A percentile compares a stretch with the other conserved stretches of the same genome.
Conservation (phyloP, 2,329 filamentous ascomycete genomes). For the Neocucurbitaria cava region DNA sequence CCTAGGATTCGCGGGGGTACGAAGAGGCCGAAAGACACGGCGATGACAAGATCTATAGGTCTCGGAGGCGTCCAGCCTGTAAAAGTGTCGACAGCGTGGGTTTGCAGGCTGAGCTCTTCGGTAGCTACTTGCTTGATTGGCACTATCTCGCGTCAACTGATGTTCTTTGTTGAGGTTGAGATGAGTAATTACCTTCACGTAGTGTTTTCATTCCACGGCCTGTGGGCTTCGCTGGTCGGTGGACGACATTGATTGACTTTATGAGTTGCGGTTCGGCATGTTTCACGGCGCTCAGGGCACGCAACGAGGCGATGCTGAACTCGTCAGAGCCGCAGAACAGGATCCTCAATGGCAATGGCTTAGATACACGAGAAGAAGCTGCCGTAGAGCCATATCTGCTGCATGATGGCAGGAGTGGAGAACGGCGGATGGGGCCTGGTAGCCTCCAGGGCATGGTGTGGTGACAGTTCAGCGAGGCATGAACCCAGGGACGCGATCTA, state of each 20-base stretch:
- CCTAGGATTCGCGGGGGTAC: slow-evolving; percentile 79
- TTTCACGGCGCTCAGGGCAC: slow-evolving; percentile 70
- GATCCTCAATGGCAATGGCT: slow-evolving; percentile 79
- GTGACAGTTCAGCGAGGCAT: not conserved
- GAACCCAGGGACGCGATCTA: not conserved
- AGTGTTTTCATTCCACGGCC: slow-evolving; percentile 76
- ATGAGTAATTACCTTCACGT: slow-evolving; percentile 63
- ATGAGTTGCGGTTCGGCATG: slow-evolving; percentile 37
- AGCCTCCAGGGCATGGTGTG: slow-evolving; percentile 27
- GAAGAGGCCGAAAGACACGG: slow-evolving; percentile 93
- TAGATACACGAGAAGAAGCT: slow-evolving; percentile 9
- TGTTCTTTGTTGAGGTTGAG: not conserved
- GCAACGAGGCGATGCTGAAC: slow-evolving; percentile 82
- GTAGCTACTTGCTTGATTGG: slow-evolving; percentile 73
- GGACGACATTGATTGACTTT: slow-evolving; percentile 83
- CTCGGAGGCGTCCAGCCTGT: slow-evolving; percentile 69
- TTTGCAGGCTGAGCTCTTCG: slow-evolving; percentile 65
- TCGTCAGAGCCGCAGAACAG: slow-evolving; percentile 94
- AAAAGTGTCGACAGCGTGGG: slow-evolving; percentile 84
- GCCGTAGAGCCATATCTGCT: slow-evolving; percentile 19
- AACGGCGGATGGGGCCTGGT: slow-evolving; percentile 31
- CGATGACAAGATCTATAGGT: slow-evolving; percentile 76
- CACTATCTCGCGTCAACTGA: slow-evolving; percentile 57
- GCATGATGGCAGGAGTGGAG: slow-evolving; percentile 9
- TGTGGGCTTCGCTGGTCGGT: slow-evolving; percentile 76